phyloP scores from a whole-genome alignment of 2,329 filamentous ascomycete species.

The Colletotrichum sp. region DNA sequence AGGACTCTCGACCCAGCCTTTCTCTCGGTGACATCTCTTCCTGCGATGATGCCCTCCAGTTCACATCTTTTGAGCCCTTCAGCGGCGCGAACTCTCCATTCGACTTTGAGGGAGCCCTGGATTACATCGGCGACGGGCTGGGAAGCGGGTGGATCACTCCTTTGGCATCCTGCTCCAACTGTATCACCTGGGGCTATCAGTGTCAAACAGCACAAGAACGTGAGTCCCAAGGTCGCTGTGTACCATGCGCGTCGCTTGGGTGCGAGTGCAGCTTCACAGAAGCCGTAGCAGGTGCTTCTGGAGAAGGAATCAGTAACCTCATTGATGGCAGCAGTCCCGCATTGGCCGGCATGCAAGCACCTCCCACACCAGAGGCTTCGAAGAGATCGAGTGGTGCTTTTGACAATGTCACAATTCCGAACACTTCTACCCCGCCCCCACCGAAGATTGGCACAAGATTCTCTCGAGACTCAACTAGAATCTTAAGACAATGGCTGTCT shows the following conservation, averaged over 20 bases:
- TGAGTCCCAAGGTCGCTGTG: background rate
- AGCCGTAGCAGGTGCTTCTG: background rate
- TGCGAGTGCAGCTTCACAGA: constrained; percentile 5
- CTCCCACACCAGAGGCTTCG: background rate
- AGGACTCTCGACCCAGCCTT: background rate
- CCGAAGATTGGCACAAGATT: constrained; percentile 28
- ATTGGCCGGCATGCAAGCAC: background rate
- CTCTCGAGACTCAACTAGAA: constrained; percentile 22
- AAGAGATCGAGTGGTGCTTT: background rate
- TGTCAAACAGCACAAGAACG: background rate
- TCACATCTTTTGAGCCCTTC: background rate
- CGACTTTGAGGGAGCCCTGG: background rate
- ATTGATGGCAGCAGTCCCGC: background rate
- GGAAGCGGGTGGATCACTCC: background rate
- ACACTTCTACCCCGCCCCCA: background rate
- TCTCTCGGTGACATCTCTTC: background rate
- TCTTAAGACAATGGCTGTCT: constrained; percentile 24
- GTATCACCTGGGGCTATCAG: constrained; percentile 12
- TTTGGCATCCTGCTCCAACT: background rate
- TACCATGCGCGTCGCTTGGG: constrained; percentile 5
- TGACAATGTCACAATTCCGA: background rate
- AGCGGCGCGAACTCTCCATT: background rate
- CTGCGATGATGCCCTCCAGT: background rate
- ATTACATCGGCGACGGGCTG: background rate
- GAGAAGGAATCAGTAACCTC: background rate